phyloP scores from a whole-genome alignment of 768 basidiomycete genomes.

The Kwoniella dendrophila region DNA sequence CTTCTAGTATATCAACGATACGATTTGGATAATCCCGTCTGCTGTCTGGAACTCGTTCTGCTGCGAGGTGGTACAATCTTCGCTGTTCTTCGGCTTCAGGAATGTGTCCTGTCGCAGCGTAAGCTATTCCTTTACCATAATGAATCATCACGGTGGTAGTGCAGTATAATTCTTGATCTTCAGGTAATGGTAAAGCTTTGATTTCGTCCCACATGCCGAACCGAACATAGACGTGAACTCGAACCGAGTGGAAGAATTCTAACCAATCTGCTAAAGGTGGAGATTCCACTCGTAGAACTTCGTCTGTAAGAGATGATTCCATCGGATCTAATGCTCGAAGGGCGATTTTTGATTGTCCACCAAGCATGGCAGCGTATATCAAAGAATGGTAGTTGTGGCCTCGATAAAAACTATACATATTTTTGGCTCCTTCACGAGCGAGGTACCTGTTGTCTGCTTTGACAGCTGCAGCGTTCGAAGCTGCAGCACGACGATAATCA shows the following conservation, averaged over 20 bases:
- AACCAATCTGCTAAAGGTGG: slow-evolving; percentile 35
- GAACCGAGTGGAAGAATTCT: slow-evolving; percentile 23
- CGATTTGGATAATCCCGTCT: slow-evolving; percentile 41
- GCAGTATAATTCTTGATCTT: slow-evolving; percentile 29
- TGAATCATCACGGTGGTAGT: slow-evolving; percentile 30
- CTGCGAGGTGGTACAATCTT: slow-evolving; percentile 12
- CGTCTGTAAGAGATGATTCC: slow-evolving; percentile 27
- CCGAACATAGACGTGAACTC: slow-evolving; percentile 41
- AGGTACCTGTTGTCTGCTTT: slow-evolving; percentile 38
- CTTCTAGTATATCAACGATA: slow-evolving; percentile 23
- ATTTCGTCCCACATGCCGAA: slow-evolving; percentile 49
- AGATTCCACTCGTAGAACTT: slow-evolving; percentile 15
- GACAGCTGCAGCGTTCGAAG: slow-evolving; percentile 34
- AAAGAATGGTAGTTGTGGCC: slow-evolving; percentile 41
- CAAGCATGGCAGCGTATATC: slow-evolving; percentile 48
- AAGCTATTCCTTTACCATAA: slow-evolving; percentile 41
- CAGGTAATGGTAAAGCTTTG: slow-evolving; percentile 13
- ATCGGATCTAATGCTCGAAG: slow-evolving; percentile 30
- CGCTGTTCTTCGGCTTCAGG: slow-evolving; percentile 28
- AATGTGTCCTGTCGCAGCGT: slow-evolving; percentile 29
- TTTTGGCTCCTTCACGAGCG: slow-evolving; percentile 8
- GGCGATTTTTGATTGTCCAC: slow-evolving; percentile 37
- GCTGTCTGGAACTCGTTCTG: slow-evolving; percentile 24
- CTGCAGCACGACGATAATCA: slow-evolving; percentile 46
- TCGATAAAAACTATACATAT: slow-evolving; percentile 42